These are phyloP conservation scores for Fusarium papillatum DNA, from an alignment of 2,329 filamentous ascomycete species.

Conservation along the genomic window DNA sequence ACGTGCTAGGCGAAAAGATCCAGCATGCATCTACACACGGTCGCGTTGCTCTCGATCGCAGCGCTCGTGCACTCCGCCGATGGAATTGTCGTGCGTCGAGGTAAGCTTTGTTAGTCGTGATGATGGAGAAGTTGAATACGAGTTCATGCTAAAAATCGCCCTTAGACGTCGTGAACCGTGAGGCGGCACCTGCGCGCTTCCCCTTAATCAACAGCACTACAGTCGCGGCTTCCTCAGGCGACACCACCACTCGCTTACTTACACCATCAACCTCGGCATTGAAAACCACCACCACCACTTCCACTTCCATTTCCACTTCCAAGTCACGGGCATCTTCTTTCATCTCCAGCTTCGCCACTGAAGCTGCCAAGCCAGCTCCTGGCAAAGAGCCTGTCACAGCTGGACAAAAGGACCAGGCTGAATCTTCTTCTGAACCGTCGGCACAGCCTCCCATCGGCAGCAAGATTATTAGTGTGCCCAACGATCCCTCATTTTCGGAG, in stretches of 20 bases:
- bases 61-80: slow-evolving; percentile 27
- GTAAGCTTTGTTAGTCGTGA: slow-evolving; percentile 21
- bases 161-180: slow-evolving; percentile 19
- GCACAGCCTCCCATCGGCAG: background rate
- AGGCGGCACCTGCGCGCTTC: slow-evolving; percentile 23
- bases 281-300: background rate
- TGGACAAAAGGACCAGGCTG: background rate
- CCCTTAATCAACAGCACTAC: slow-evolving; percentile 27
- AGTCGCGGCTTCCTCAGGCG: slow-evolving; percentile 17
- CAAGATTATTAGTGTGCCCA: background rate
- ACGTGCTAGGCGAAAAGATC: slow-evolving; percentile 6
- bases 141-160: slow-evolving; percentile 14
- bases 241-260: slow-evolving; percentile 26
- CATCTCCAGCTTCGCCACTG: background rate
- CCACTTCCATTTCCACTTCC: no score
- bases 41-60: slow-evolving; percentile 33
- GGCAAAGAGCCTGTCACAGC: background rate
- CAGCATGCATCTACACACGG: slow-evolving; percentile 37
- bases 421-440: background rate
- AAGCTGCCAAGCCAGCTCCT: background rate
- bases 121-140: background rate
- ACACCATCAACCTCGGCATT: slow-evolving; percentile 2
- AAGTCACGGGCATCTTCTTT: background rate
- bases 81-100: slow-evolving; percentile 31
- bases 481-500: background rate